Base-by-base conservation (phyloP, 1,284 basidiomycete species). In the Cutaneotrichosporon dermatis region DNA sequence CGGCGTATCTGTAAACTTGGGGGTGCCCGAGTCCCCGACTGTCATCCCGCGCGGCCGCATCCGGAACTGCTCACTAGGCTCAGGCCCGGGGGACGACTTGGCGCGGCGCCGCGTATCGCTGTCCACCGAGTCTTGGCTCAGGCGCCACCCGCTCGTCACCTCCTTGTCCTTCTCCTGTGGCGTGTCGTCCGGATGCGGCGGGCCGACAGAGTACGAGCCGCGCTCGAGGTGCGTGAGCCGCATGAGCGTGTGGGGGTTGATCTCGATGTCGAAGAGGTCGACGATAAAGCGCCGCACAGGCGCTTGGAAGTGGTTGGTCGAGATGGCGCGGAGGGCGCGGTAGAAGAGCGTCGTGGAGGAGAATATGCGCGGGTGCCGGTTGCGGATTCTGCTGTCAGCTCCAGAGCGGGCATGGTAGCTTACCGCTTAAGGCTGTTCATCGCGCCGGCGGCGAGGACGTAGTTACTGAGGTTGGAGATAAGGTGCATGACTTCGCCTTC, bases 401-500 rank as follows among this genome's bases (percentile, higher is more conserved):
- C 11, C n/a, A 16, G 35, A 35, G 11, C 25, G 25, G 35, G 9
- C 11, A 35, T 7, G 51, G 11, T 33, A 16, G 74, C 83, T 62
- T 70, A 91, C 90, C 85, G 86, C 39, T 90, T 87, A 43, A 97
- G 80, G 34, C 89, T 88, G 58, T 90, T 85, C 36, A 93, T 96
- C 3, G 93, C 92, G 25, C 89, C 85, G 66, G 94, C 94, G 4
- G 94, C 93, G 57, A 99, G 88, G 55, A 99, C 93, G 33, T 94
- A 92, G 70, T 99, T 99, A 50, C 91, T 88, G 43, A 99, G 81
- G 72, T 98, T 97, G 68, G 94, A 88, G 52, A 99, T 90, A 8
- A 91, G 88, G 4, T 87, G 87, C 69, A 95, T 83, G 39, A 94
- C 88, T 66, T 95, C 90, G n/a, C 86, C 82, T 69, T 97, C 92